Conservation (phyloP, 495 filamentous ascomycete species). For the Xylaria grammica region DNA sequence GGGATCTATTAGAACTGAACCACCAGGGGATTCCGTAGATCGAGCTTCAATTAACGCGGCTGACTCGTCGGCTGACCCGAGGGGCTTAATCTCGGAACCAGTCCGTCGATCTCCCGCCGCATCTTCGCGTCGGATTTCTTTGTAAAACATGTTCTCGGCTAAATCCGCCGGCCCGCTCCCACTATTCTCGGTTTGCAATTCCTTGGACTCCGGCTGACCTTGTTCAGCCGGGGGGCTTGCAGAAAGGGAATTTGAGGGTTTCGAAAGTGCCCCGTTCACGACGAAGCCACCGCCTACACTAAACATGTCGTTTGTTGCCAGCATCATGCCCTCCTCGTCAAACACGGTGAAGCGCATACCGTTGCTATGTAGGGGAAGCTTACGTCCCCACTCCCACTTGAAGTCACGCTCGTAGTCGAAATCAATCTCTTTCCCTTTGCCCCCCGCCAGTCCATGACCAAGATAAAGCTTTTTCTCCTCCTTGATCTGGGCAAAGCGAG, state of each 20-base stretch:
- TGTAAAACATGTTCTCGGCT: conserved; percentile 45
- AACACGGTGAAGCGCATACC: conserved; percentile 46
- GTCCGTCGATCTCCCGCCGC: conserved; percentile 40
- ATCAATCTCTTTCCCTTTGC: conserved; percentile 39
- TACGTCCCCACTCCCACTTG: conserved; percentile 44
- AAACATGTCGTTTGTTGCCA: conserved; percentile 45
- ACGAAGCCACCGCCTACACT: conserved; percentile 46
- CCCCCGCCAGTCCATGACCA: conserved; percentile 35
- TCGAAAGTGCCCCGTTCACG: conserved; percentile 43
- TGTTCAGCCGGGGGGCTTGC: conserved; percentile 23
- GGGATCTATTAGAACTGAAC: conserved; percentile 21
- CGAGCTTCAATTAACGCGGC: conserved; percentile 21
- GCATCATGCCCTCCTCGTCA: conserved; percentile 39
- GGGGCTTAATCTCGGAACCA: conserved; percentile 34
- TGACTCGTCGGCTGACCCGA: conserved; percentile 26
- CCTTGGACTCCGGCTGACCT: conserved; percentile 20
- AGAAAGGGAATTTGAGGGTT: conserved; percentile 21
- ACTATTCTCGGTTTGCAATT: conserved; percentile 29
- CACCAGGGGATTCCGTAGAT: neutral
- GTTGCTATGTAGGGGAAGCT: conserved; percentile 43
- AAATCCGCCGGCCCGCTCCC: conserved; percentile 37
- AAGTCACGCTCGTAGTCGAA: conserved; percentile 43
- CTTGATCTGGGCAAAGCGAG: conserved; percentile 41
- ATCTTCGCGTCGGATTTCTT: conserved; percentile 40
- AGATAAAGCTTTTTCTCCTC: conserved; percentile 39